A percentile compares a stretch with the other conserved stretches of the same genome.
These are phyloP conservation scores for Phytophthora lateralis DNA, from an alignment of 352 stramenopile genomes.

Conservation along the genomic window DNA sequence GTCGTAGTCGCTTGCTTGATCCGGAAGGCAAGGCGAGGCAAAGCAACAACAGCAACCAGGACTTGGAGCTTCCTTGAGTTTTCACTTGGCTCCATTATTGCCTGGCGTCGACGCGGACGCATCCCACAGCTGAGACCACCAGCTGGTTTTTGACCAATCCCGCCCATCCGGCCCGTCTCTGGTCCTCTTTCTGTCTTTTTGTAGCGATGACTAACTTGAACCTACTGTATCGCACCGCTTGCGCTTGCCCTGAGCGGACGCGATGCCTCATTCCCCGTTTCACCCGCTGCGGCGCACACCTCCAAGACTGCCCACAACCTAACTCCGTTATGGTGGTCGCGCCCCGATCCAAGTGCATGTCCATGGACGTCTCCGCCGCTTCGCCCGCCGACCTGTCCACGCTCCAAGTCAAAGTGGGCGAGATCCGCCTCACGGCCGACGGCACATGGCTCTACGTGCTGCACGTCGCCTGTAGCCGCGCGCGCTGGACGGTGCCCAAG, in stretches of 20 bases:
- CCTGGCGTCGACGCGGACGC: background rate
- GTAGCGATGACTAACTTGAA: conserved; percentile 30
- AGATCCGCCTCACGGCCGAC: conserved; percentile 59
- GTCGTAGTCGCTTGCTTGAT: background rate
- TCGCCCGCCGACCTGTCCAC: conserved; percentile 47
- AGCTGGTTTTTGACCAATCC: conserved; percentile 27
- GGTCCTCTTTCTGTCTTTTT: conserved; percentile 14
- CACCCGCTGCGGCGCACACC: background rate
- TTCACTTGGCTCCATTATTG: conserved; percentile 22
- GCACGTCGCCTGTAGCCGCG: conserved; percentile 52
- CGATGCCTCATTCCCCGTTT: conserved; percentile 32
- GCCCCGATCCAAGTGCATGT: conserved; percentile 32
- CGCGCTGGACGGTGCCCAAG: conserved; percentile 56
- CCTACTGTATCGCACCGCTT: conserved; percentile 8
- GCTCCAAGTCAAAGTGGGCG: conserved; percentile 57
- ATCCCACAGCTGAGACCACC: conserved; percentile 24
- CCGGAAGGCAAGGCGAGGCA: too few relatives aligned
- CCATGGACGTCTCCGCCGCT: conserved; percentile 25
- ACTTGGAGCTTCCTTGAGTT: too few relatives aligned
- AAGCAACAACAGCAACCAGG: too few relatives aligned
- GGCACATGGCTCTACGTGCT: conserved; percentile 75
- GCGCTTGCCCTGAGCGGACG: conserved; percentile 6
- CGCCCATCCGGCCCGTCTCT: conserved; percentile 5
- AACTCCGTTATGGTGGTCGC: conserved; percentile 17
- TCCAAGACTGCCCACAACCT: conserved; percentile 8